phyloP scores from a whole-genome alignment of 1,284 basidiomycete genomes.

The Fomitopsis palustris region DNA sequence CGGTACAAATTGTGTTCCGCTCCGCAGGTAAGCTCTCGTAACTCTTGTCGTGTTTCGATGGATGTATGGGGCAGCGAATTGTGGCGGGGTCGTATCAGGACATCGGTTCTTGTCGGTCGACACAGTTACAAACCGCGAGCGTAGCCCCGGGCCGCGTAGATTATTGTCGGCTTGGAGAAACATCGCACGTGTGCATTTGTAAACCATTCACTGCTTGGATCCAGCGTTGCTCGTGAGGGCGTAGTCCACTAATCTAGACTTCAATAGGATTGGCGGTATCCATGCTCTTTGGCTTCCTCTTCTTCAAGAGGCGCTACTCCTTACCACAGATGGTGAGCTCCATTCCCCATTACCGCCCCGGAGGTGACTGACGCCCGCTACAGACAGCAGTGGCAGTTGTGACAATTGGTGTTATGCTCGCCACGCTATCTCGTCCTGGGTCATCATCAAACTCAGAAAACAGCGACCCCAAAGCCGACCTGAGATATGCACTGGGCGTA shows the following conservation, averaged over 20 bases:
- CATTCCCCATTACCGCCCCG: background rate
- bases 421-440: conserved; percentile 67
- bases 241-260: background rate
- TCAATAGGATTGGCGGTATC: conserved; percentile 59
- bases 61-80: no score
- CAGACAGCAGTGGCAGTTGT: conserved; percentile 72
- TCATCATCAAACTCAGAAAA: conserved; percentile 28
- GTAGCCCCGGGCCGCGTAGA: no score
- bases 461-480: conserved; percentile 31
- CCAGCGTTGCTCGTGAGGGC: background rate
- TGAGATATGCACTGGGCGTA: conserved; percentile 68
- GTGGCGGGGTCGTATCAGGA: no score
- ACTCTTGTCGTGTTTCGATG: background rate
- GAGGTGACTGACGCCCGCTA: background rate
- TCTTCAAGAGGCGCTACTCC: conserved; percentile 60
- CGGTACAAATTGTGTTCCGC: conserved; percentile 85
- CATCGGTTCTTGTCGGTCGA: no score
- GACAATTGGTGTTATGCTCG: conserved; percentile 70
- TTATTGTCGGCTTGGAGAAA: no score
- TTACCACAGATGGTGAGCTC: conserved; percentile 56
- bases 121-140: no score
- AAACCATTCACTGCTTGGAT: no score
- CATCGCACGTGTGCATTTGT: no score
- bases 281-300: conserved; percentile 60
- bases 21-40: conserved; percentile 62